Base-by-base conservation (phyloP, 495 filamentous ascomycete species). In the Penicillium simplicissimum region DNA sequence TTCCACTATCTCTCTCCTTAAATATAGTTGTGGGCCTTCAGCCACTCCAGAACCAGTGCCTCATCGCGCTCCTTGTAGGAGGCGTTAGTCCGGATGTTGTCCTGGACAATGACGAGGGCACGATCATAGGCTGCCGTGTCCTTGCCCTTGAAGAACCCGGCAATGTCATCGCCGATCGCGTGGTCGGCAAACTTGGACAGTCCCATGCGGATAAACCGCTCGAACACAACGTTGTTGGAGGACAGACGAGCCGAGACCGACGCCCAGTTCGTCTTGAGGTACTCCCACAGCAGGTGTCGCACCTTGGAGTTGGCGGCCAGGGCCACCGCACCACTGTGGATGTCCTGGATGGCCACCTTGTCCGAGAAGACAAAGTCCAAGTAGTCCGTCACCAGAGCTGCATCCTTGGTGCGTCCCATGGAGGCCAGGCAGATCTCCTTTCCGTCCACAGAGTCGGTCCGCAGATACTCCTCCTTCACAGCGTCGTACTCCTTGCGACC, bases 391-490 rank as follows among this genome's bases (percentile, higher is more conserved):
- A 92, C 85, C 43, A 97, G 77, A 8, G 84, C 84, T 3, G 82
- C 72, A 45, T 90, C 83, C 58, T 87, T 86, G 19, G 88, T 86
- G 51, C 90, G 88, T 45, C 92, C 92, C 57, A 98, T 82, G 5
- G 89, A 84, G 45, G 83, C 76, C 10, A 98, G 82, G 65, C 86
- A 87, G 55, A 94, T 90, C 67, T 98, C 93, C 74, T 91, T 93
- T 59, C 91, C 92, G 67, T 97, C 95, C 34, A 96, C 86, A 8
- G 92, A 88, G 36, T 88, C 88, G 1, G 92, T 96, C 28, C 77
- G 85, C 40, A 84, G 81, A 79, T 90, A 98, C 74, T 96, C 91
- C 9, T 91, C 79, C 78, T 93, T 90, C 34, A 98, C 83, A 7
- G 85, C 83, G 33, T 90, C 84, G 67, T 90, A 92, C 57, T 85